Evolutionary conservation across 2,329 filamentous ascomycete genomes (phyloP), one percentile per base, ranked within the genome.

Genomic region (Fusarium sp.): DNA sequence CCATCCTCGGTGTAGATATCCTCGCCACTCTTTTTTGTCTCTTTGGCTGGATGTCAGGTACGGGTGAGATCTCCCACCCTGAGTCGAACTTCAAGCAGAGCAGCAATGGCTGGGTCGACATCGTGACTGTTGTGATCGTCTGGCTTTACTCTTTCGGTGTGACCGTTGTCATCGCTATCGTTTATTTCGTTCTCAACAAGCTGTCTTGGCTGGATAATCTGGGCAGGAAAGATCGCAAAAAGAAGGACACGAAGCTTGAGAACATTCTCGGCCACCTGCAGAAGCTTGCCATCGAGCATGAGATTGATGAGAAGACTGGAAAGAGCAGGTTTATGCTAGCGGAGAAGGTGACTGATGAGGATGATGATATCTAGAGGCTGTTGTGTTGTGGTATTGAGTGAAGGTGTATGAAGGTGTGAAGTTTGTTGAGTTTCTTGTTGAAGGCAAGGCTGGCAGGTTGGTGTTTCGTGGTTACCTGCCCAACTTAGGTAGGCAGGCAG

Each of bases 91-190:
- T 71, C n/a, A 44, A 52, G 12, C 70, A 73, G 42, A 74, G 70
- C n/a, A 62, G 52, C 10, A 73, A 73, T 1, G 70, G 70, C 6
- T 73, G 70, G 70, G 62, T 67, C 0, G 70, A 73, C 2, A 62
- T 73, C 2, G 70, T 73, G 0, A 73, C 70, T 0, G 70, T 73
- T 0, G 70, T 73, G 1, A 74, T 73, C 4, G 17, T 73, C 13
- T 73, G 70, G 70, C 48, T 73, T 13, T 73, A 73, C 11, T 73
- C 70, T 2, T 73, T 73, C 4, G 70, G 70, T 1, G 70, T 73
- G 0, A 73, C 70, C 3, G 66, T 73, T 3, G 62, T 73, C 3
- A 73, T 73, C 13, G 70, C 70, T 7, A 73, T 73, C 3, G 50
- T 62, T 2, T 73, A 73, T 6, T 73, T 71, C 38, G 18, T 73